Conservation (phyloP, 2,329 filamentous ascomycete genomes). For the Ophiostoma sp. region DNA sequence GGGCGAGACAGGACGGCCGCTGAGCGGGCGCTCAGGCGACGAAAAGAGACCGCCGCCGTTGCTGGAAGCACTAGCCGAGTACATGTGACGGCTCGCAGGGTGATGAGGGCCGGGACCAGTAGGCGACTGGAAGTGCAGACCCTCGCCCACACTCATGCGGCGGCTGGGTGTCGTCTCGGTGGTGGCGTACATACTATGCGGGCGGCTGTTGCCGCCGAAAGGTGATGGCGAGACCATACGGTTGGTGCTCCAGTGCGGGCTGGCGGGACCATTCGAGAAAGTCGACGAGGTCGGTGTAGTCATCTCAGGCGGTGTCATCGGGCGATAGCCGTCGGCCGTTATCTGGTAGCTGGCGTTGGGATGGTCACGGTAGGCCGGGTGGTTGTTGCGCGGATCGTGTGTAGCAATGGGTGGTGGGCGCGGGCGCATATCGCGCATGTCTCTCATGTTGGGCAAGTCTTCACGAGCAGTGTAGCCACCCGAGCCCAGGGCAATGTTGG, state of each 20-base stretch:
- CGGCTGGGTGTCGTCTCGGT: conserved; percentile 65
- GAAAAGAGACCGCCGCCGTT: conserved; percentile 50
- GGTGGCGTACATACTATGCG: conserved; percentile 68
- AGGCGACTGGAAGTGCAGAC: conserved; percentile 71
- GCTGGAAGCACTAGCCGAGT: conserved; percentile 57
- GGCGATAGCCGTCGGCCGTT: conserved; percentile 64
- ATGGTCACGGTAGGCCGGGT: conserved; percentile 43
- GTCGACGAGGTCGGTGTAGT: conserved; percentile 83
- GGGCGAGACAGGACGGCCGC: conserved; percentile 60
- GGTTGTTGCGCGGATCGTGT: conserved; percentile 67
- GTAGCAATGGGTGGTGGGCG: conserved; percentile 82
- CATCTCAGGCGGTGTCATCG: conserved; percentile 70
- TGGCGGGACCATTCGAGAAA: conserved; percentile 74
- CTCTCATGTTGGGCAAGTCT: background rate
- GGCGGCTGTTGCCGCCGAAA: conserved; percentile 66
- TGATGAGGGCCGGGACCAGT: conserved; percentile 45
- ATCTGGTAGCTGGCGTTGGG: conserved; percentile 50
- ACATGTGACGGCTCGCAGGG: conserved; percentile 46
- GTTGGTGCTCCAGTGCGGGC: conserved; percentile 71
- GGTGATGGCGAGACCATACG: conserved; percentile 71
- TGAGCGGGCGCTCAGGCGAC: conserved; percentile 46
- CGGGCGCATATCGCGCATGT: conserved; percentile 58
- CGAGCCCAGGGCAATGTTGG: conserved; percentile 68
- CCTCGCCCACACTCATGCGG: conserved; percentile 70
- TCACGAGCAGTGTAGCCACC: background rate